A percentile compares a stretch with the other conserved stretches of the same genome.
phyloP scores from a whole-genome alignment of 805 yeast species.

The Wickerhamiella spandovensis region DNA sequence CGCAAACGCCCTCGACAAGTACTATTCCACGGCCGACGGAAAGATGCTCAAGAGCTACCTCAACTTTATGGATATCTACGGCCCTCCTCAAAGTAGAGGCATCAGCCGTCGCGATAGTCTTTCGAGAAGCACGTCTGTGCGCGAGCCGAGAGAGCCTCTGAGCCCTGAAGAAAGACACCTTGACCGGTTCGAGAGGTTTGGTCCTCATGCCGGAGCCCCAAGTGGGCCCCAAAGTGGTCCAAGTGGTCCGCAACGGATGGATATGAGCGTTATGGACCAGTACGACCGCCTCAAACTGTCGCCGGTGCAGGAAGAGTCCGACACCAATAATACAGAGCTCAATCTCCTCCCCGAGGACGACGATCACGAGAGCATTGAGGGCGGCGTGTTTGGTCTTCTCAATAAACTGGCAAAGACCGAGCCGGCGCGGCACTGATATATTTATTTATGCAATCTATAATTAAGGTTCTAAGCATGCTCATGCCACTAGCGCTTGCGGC shows the following conservation, averaged over 20 bases:
- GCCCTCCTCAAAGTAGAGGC: conserved; percentile 16
- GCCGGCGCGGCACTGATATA: background rate
- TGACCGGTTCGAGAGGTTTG: background rate
- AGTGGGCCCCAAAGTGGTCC: background rate
- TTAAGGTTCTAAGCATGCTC: background rate
- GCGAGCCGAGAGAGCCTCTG: background rate
- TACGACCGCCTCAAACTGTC: conserved; percentile 15
- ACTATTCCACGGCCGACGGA: conserved; percentile 45
- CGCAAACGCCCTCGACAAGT: conserved; percentile 24
- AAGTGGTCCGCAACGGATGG: conserved; percentile 10
- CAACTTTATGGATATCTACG: conserved; percentile 78
- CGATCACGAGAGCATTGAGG: conserved; percentile 29
- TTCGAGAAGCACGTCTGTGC: background rate
- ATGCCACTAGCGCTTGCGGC: conserved; percentile 21
- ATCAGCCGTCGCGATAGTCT: background rate
- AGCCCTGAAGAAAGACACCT: too few species aligned
- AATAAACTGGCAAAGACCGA: conserved; percentile 57
- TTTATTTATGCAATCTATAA: background rate
- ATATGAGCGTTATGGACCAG: conserved; percentile 23
- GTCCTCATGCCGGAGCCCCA: too few species aligned
- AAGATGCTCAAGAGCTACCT: conserved; percentile 88
- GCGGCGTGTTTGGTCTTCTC: conserved; percentile 65
- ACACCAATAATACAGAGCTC: conserved; percentile 3
- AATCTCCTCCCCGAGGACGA: conserved; percentile 8
- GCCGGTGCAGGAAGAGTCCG: conserved; percentile 11